These are phyloP conservation scores for Fonsecaea nubica DNA, from an alignment of 2,329 filamentous ascomycete species.

Conservation along the genomic window DNA sequence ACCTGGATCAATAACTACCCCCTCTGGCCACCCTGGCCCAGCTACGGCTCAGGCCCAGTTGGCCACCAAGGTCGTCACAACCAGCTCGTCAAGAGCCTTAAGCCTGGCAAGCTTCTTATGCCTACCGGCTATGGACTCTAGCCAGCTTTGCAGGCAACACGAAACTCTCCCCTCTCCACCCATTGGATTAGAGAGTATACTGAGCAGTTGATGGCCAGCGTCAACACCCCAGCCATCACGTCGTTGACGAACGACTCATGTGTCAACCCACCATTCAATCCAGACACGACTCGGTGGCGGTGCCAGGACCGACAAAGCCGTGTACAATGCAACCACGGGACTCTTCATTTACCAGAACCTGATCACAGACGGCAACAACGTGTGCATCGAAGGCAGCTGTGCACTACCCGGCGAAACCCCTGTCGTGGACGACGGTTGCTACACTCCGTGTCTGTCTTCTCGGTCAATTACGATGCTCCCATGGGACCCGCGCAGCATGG, in stretches of 20 bases:
- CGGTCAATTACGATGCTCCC: slow-evolving; percentile 60
- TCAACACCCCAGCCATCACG: slow-evolving; percentile 58
- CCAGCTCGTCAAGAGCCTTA: slow-evolving; percentile 51
- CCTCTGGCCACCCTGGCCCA: slow-evolving; percentile 48
- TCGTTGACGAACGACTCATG: slow-evolving; percentile 49
- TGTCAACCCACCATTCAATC: slow-evolving; percentile 52
- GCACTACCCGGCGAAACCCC: slow-evolving; percentile 59
- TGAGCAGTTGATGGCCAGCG: slow-evolving; percentile 42
- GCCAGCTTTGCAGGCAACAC: slow-evolving; percentile 9
- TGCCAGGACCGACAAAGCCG: slow-evolving; percentile 55
- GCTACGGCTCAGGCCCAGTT: slow-evolving; percentile 54
- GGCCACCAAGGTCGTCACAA: slow-evolving; percentile 53
- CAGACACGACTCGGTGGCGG: slow-evolving; percentile 59
- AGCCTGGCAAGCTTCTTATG: slow-evolving; percentile 44
- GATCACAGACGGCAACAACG: slow-evolving; percentile 53
- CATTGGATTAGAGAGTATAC: background rate
- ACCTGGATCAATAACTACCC: slow-evolving; percentile 51
- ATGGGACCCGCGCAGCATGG: slow-evolving; percentile 21
- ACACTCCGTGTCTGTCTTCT: slow-evolving; percentile 55
- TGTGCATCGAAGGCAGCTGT: slow-evolving; percentile 61
- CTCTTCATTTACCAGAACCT: slow-evolving; percentile 54
- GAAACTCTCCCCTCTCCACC: background rate
- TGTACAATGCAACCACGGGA: slow-evolving; percentile 53
- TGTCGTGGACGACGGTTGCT: slow-evolving; percentile 53
- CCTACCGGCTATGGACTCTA: slow-evolving; percentile 59